Percentiles rank a stretch among this genome's conserved stretches.
Evolutionary conservation across 805 yeast genomes (phyloP).

Genomic region (Torulaspora maleeae): DNA sequence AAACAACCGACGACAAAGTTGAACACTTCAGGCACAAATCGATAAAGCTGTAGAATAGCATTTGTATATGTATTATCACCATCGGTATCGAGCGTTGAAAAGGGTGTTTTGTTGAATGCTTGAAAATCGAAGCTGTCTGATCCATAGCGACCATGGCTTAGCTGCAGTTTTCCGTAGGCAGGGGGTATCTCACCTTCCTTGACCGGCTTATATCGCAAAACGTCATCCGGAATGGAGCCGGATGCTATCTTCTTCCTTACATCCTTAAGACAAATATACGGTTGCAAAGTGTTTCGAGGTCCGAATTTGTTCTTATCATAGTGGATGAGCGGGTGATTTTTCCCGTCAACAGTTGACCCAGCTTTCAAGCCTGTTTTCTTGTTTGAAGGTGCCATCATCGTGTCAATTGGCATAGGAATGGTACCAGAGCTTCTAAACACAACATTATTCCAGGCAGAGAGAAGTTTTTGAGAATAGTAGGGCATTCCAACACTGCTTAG

Average conservation of each 20-base stretch:
- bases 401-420: conserved; percentile 51
- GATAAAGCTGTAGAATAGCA: conserved; percentile 70
- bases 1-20: conserved; percentile 56
- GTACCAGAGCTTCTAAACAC: conserved; percentile 61
- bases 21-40: conserved; percentile 70
- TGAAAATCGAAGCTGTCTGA: conserved; percentile 91
- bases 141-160: conserved; percentile 84
- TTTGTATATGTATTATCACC: conserved; percentile 74
- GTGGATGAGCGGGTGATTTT: conserved; percentile 39
- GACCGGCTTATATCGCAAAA: conserved; percentile 23
- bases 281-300: conserved; percentile 45
- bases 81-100: conserved; percentile 87
- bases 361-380: conserved; percentile 10
- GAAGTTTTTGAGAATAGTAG: conserved; percentile 65
- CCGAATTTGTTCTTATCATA: conserved; percentile 59
- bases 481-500: conserved; percentile 80
- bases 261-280: conserved; percentile 40
- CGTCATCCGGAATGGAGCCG: conserved; percentile 19
- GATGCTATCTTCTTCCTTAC: conserved; percentile 23
- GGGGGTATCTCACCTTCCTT: conserved; percentile 53
- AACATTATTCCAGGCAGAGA: conserved; percentile 75
- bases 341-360: neutral
- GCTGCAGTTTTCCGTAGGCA: conserved; percentile 68
- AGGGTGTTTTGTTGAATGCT: conserved; percentile 67
- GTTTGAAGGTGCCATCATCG: conserved; percentile 29